Conservation (phyloP, 106 monocot species). For the Phalaenopsis aphrodite region DNA sequence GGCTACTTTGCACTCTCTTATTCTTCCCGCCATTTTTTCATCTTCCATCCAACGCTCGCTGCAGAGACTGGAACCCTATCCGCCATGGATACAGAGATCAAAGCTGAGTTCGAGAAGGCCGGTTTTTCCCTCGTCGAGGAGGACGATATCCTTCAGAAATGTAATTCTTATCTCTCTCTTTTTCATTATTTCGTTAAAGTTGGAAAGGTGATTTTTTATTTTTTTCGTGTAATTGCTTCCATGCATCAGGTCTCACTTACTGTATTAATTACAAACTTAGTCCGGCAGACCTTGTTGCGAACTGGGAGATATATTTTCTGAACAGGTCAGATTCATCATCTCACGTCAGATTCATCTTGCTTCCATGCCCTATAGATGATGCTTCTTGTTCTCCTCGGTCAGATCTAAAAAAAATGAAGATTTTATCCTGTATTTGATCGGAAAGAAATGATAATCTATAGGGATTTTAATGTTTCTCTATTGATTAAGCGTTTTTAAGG, state of each 20-base stretch:
- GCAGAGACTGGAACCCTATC: not conserved
- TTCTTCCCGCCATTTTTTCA: too few species aligned
- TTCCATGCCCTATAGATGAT: too few species aligned
- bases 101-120: slow-evolving; percentile 67
- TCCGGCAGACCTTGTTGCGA: slow-evolving; percentile 69
- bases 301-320: slow-evolving; percentile 89
- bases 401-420: not conserved
- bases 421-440: not conserved
- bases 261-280: slow-evolving; percentile 80
- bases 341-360: too few species aligned
- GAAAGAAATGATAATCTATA: not conserved
- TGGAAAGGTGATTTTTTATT: not conserved
- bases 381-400: not conserved
- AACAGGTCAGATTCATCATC: slow-evolving; percentile 44
- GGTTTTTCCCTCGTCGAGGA: slow-evolving; percentile 63
- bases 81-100: slow-evolving; percentile 82
- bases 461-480: too few species aligned
- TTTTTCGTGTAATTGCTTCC: not conserved
- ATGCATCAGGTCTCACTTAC: slow-evolving; percentile 37
- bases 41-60: not conserved
- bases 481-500: too few species aligned
- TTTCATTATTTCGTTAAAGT: not conserved
- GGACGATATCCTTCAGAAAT: slow-evolving; percentile 57
- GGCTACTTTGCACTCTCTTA: too few species aligned
- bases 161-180: slow-evolving; percentile 20